Evolutionary conservation across 1,284 basidiomycete genomes (phyloP), one percentile per base, ranked within the genome.

Genomic region (Pseudozyma sp.): DNA sequence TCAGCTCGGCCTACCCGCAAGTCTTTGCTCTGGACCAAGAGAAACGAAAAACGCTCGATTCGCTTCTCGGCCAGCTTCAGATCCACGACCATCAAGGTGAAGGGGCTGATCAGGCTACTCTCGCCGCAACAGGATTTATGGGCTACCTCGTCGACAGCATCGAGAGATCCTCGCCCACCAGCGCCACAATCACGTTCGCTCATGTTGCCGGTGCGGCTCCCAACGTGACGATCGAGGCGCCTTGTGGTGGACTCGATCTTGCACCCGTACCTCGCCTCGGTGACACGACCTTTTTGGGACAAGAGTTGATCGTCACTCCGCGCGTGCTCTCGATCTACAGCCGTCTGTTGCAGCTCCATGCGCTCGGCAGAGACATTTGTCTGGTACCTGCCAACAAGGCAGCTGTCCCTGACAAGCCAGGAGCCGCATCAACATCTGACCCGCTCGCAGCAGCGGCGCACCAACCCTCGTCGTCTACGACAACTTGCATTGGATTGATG

Each of bases 271-370:
- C 77, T 1, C 45, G 57, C 33, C 65, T 82, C 0, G 72, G 68
- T 3, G 60, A 69, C 24, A 54, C 59, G 10, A 57, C 50, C 4
- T 50, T 56, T 19, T 37, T 68, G 29, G 70, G 63, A 29, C 49
- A 54, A 34, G 55, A 70, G 52, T 53, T 82, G 35, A 49, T 79
- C 34, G 58, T 84, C 35, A 84, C 85, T 8, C 81, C 84, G 4
- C 74, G 85, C 1, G 79, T 85, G 16, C 48, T 68, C 0, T 77
- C 80, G 37, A 78, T 83, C 46, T 77, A 85, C 51, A 79, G 78
- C 17, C 70, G 77, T 0, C 73, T 85, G 58, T 67, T 84, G 8
- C 85, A 85, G 65, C 77, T 85, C 6, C 85, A 85, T 55, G 72
- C 77, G 4, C 54, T 84, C 7, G 79, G 80, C 3, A 52, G 81